Base-by-base conservation (phyloP, 805 yeast species). In the Gaillardinia entomophila region DNA sequence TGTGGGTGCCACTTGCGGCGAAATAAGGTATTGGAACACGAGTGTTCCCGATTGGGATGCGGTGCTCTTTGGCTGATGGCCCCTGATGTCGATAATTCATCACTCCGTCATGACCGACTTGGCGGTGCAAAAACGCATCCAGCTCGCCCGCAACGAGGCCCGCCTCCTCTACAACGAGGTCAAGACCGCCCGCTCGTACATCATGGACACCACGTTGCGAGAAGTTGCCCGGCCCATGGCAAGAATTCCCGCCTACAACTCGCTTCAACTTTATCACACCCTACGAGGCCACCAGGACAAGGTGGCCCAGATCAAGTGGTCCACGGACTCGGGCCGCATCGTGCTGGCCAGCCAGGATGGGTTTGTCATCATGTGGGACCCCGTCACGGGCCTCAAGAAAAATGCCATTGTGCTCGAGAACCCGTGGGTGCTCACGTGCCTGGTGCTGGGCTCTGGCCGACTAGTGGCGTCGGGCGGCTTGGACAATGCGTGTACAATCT, bases 281-380 rank as follows among this genome's bases (percentile, higher is more conserved):
- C 53, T 77, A 26, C 60, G 53, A 33, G 87, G 87, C 2, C 96
- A 89, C 51, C 74, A 73, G 42, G 82, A 78, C 49, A 87, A 88
- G 49, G 72, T 88, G 14, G 70, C 79, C 6, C 75, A 77, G 36
- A 62, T 83, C 36, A 65, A 75, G 32, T 84, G 96, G 94, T 71
- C 77, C 33, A 52, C 64, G 1, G 79, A 80, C 49, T 71, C 83
- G n/a, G 55, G 59, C 28, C 69, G 68, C 28, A 49, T 88, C 2
- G 55, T 87, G 6, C 75, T 87, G 31, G 87, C 86, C 0, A 79
- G 90, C 16, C 95, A 85, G 51, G 97, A 89, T 56, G 96, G 95
- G 2, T 82, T 76, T 49, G 65, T 87, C 65, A 66, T 89, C 24
- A 56, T 85, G 14, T 89, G 97, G 96, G 90, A 88, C 53, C 69